Evolutionary conservation across 345 rosid genomes (phyloP).

Genomic region (Aegle marmelos): DNA sequence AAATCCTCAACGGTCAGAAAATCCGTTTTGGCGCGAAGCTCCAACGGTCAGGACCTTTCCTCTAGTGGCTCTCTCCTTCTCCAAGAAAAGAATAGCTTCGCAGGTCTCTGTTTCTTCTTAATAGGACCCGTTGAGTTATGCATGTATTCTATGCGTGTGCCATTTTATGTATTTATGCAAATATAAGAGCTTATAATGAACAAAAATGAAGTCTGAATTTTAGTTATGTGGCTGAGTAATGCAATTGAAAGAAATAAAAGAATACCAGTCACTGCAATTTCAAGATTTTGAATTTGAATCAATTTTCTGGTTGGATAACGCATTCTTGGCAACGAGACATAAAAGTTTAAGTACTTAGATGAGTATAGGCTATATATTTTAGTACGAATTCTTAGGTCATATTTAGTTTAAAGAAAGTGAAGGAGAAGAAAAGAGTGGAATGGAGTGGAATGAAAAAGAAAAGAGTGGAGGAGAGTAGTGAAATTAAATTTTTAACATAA

Average conservation of each 20-base stretch:
- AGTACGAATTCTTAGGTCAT: too few relatives aligned
- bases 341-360: background rate
- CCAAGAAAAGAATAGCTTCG: conserved; percentile 26
- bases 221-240: background rate
- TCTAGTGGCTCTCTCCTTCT: conserved; percentile 40
- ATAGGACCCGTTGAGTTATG: background rate
- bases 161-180: too few relatives aligned
- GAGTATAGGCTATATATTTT: background rate
- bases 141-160: background rate
- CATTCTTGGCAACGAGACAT: background rate
- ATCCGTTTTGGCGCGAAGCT: conserved; percentile 43
- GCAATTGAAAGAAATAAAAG: background rate
- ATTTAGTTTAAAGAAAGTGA: too few relatives aligned
- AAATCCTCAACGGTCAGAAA: conserved; percentile 25
- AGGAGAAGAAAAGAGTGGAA: too few relatives aligned
- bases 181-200: background rate
- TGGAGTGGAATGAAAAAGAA: too few relatives aligned
- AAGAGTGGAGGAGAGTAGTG: too few relatives aligned
- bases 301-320: background rate
- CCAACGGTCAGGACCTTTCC: conserved; percentile 23
- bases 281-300: background rate
- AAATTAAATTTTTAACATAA: too few relatives aligned
- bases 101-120: conserved; percentile 29
- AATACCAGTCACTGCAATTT: background rate
- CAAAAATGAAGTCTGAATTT: background rate